Percentiles rank a stretch among this genome's conserved stretches.
phyloP scores from a whole-genome alignment of 2,329 filamentous ascomycete species.

The Microthyrium microscopicum region DNA sequence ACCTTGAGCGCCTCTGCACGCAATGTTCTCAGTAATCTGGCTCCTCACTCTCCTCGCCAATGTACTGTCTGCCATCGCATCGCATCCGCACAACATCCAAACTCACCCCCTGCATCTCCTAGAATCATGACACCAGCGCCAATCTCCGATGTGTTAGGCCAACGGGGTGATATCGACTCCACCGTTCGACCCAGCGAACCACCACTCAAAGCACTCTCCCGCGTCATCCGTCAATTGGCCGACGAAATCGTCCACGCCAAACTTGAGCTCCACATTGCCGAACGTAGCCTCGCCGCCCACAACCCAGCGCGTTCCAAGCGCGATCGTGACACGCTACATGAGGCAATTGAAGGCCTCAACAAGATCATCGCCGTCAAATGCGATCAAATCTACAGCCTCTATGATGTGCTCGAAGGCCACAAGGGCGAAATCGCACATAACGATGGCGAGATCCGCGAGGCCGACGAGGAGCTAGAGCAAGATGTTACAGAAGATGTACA shows the following conservation, averaged over 20 bases:
- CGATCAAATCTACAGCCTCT: constrained; percentile 65
- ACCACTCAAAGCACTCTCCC: constrained; percentile 56
- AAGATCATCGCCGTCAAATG: constrained; percentile 54
- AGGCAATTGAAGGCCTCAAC: constrained; percentile 44
- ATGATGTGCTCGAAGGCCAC: constrained; percentile 71
- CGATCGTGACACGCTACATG: constrained; percentile 43
- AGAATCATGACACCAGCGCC: constrained; percentile 12
- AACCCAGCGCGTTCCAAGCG: constrained; percentile 51
- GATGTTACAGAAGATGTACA: constrained; percentile 19
- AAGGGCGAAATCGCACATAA: constrained; percentile 30
- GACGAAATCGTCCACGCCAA: constrained; percentile 68
- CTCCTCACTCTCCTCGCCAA: constrained; percentile 34
- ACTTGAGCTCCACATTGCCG: constrained; percentile 45
- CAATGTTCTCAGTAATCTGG: constrained; percentile 14
- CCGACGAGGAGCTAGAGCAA: constrained; percentile 24
- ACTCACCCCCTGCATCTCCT: no score
- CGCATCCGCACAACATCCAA: constrained; percentile 22
- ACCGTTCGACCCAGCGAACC: constrained; percentile 46
- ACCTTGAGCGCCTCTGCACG: constrained; percentile 13
- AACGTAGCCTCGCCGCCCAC: constrained; percentile 45
- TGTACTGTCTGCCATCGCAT: constrained; percentile 40
- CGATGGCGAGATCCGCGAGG: constrained; percentile 27
- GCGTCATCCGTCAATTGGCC: constrained; percentile 66
- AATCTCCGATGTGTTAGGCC: constrained; percentile 16
- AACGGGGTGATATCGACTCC: constrained; percentile 37